Percentiles rank a stretch among this genome's conserved stretches.
phyloP scores from a whole-genome alignment of 495 filamentous ascomycete genomes.

The Daldinia decipiens region DNA sequence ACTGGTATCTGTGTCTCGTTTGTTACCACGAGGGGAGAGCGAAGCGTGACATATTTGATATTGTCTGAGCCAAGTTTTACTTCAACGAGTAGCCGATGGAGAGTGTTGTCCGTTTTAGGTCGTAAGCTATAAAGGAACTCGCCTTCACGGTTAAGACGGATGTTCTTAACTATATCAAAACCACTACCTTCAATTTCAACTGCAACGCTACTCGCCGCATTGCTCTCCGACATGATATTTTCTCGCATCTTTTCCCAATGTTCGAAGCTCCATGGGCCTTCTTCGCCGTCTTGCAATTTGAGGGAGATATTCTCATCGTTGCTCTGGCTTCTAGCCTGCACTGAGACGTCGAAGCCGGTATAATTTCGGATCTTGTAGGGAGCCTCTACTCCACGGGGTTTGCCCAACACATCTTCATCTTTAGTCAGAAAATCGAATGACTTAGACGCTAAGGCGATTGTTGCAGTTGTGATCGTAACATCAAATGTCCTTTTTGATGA shows the following conservation, averaged over 20 bases:
- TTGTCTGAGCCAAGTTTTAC: constrained; percentile 90
- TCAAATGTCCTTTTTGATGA: constrained; percentile 90
- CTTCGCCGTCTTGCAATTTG: constrained; percentile 89
- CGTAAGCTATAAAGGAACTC: constrained; percentile 89
- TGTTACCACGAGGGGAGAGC: constrained; percentile 94
- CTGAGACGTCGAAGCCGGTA: constrained; percentile 87
- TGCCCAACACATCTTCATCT: constrained; percentile 92
- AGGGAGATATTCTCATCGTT: constrained; percentile 69
- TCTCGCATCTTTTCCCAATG: constrained; percentile 94
- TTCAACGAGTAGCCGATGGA: constrained; percentile 91
- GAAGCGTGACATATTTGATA: constrained; percentile 96
- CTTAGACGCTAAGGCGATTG: constrained; percentile 91
- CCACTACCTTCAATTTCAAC: constrained; percentile 90
- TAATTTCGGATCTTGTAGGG: constrained; percentile 95
- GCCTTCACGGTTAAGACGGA: constrained; percentile 92
- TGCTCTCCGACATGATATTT: constrained; percentile 81
- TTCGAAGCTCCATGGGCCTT: constrained; percentile 95
- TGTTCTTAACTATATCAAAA: constrained; percentile 87
- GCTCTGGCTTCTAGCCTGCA: constrained; percentile 78
- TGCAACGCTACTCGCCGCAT: constrained; percentile 76
- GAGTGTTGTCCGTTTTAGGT: constrained; percentile 76
- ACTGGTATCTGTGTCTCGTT: constrained; percentile 97
- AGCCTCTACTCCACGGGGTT: constrained; percentile 89
- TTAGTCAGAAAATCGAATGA: constrained; percentile 89
- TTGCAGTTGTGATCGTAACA: constrained; percentile 90